These are phyloP conservation scores for Dicorynia guianensis DNA, from an alignment of 306 rosid genomes.

Conservation along the genomic window DNA sequence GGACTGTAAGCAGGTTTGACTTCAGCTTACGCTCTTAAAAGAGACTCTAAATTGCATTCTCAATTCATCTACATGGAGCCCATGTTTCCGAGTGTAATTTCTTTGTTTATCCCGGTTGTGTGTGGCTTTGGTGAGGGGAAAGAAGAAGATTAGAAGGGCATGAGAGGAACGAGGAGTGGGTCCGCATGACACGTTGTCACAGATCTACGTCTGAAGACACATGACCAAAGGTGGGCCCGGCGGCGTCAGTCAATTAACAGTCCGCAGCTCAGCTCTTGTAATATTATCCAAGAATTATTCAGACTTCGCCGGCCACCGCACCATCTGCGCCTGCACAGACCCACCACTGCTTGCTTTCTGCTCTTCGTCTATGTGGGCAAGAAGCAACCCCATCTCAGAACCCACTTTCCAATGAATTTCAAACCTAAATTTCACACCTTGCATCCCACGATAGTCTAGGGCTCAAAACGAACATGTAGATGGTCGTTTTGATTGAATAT, in stretches of 20 bases:
- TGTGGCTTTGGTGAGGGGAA: too few species aligned
- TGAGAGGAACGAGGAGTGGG: not conserved
- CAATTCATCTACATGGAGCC: too few species aligned
- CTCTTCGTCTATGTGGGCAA: not conserved
- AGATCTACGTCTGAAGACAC: slow-evolving; percentile 14
- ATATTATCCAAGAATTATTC: not conserved
- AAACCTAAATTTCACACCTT: not conserved
- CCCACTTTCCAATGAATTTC: not conserved
- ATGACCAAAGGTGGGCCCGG: slow-evolving; percentile 30
- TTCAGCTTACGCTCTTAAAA: too few species aligned
- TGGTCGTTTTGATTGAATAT: not conserved
- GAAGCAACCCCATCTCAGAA: not conserved
- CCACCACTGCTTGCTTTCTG: not conserved
- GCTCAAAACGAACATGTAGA: slow-evolving; percentile 17
- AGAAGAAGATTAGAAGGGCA: too few species aligned
- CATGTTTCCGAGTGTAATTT: too few species aligned
- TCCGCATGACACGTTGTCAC: not conserved
- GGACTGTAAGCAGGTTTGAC: too few species aligned
- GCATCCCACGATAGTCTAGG: slow-evolving; percentile 14
- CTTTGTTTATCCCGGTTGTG: too few species aligned
- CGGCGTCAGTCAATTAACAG: slow-evolving; percentile 38
- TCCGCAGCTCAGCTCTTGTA: not conserved
- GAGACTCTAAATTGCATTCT: too few species aligned
- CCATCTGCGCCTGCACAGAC: not conserved
- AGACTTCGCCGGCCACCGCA: not conserved